Evolutionary conservation across 2,329 filamentous ascomycete species (phyloP), one percentile per base, ranked within the genome.

Genomic region (Colletotrichum scovillei): DNA sequence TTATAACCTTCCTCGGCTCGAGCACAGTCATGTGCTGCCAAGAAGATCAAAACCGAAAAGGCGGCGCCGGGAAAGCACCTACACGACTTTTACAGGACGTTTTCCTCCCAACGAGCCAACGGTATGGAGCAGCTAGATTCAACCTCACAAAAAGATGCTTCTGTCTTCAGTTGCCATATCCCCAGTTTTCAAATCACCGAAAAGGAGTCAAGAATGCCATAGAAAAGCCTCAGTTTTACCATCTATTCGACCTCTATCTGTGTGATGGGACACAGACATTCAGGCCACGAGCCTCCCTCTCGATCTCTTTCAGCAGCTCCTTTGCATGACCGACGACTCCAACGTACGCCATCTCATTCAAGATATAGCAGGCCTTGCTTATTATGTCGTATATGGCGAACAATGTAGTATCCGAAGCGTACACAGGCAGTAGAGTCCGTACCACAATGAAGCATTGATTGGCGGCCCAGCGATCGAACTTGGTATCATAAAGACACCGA

Each of bases 401-500:
- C 5, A 22, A 19, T 16, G 49, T 26, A 12, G 14, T n/a, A 14
- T 63, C 38, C 16, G 8, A 9, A 4, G 38, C 30, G 12, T 63
- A 38, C 3, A 30, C 30, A 16, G 58, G 52, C 5, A 72, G 49
- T 1, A 72, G 69, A 4, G 19, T 14, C n/a, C 28, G 52, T 38
- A 42, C 52, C 22, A 59, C 53, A n/a, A 59, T 58, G 12, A 28
- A 42, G 53, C 64, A 68, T 22, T 68, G 38, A 58, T 69, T 65
- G 52, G 59, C 65, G 52, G 69, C 69, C 72, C 77, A 78, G 56
- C 75, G 75, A 49, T 78, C 78, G 55, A 76, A 72, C 26, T 68
- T 76, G 66, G 76, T 70, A 32, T 76, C 76, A 46, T 77, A 76
- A 1, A 67, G 75, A n/a, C 76, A 73, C 49, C 79, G 78, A 22